Percentiles rank a stretch among this genome's conserved stretches.
Conservation (phyloP, 805 yeast genomes). For the Yarrowia sp. region DNA sequence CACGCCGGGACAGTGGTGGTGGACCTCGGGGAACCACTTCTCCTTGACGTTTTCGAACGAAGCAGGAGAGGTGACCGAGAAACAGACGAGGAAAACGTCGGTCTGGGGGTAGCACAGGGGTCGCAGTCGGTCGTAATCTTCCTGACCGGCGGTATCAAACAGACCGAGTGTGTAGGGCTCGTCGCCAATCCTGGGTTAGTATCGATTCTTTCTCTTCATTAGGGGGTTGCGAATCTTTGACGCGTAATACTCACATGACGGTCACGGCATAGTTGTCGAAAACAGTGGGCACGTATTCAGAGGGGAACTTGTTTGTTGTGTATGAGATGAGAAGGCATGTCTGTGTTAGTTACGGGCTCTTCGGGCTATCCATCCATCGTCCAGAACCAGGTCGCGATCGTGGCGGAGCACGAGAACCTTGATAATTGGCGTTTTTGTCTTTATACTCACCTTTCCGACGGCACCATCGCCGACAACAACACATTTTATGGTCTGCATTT, state of each 20-base stretch:
- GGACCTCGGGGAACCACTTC: conserved; percentile 99
- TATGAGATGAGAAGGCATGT: conserved; percentile 95
- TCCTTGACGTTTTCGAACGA: conserved; percentile 97
- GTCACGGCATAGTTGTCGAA: conserved; percentile 71
- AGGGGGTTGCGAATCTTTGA: not conserved
- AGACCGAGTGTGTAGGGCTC: conserved; percentile 97
- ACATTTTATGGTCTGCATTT: conserved; percentile 66
- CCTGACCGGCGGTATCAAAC: conserved; percentile 99
- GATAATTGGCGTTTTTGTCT: conserved; percentile 21
- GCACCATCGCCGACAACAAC: conserved; percentile 99
- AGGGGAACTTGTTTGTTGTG: conserved; percentile 96
- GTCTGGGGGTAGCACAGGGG: conserved; percentile 97
- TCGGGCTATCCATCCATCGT: not conserved
- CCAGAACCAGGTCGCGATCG: not conserved
- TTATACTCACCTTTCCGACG: conserved; percentile 74
- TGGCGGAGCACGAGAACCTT: conserved; percentile 22
- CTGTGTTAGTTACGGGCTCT: conserved; percentile 45
- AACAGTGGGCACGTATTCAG: conserved; percentile 98
- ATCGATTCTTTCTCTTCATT: no score
- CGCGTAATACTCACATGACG: conserved; percentile 46
- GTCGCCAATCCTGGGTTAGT: conserved; percentile 70
- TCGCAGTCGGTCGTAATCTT: conserved; percentile 96
- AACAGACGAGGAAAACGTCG: conserved; percentile 94
- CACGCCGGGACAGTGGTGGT: conserved; percentile 97
- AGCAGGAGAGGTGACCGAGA: conserved; percentile 96